These are phyloP conservation scores for Cinnamomum micranthum DNA, from an alignment of 164 flowering plant genomes.

Conservation along the genomic window DNA sequence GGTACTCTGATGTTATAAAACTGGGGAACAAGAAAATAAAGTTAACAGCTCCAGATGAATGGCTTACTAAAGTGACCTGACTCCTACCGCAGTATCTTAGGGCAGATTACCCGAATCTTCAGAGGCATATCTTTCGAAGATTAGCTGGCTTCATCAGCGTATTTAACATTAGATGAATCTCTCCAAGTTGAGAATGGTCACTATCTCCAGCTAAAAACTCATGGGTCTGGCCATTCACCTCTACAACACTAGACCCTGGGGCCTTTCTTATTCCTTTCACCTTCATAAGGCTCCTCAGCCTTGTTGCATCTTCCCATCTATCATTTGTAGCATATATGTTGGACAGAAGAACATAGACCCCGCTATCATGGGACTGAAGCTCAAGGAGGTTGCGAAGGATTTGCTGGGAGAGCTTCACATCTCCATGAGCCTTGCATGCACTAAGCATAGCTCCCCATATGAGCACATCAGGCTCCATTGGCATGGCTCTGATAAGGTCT, in stretches of 20 bases:
- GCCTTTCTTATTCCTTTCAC: constrained; percentile 37
- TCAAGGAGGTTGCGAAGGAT: constrained; percentile 25
- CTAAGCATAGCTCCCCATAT: constrained; percentile 57
- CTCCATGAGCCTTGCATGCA: constrained; percentile 41
- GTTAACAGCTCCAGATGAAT: background rate
- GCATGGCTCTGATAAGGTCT: constrained; percentile 36
- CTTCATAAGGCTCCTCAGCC: constrained; percentile 44
- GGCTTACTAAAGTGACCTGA: background rate
- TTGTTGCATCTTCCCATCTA: constrained; percentile 47
- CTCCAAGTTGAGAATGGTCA: constrained; percentile 34
- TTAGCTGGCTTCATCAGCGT: constrained; percentile 14
- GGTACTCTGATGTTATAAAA: background rate
- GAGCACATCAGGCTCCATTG: constrained; percentile 44
- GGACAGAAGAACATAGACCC: constrained; percentile 47
- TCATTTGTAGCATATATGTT: constrained; percentile 42
- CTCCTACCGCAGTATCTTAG: constrained; percentile 4
- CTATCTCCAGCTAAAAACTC: constrained; percentile 41
- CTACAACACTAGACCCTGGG: constrained; percentile 53
- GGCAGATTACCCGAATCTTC: constrained; percentile 8
- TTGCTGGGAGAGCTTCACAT: constrained; percentile 28
- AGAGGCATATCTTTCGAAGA: too few relatives aligned
- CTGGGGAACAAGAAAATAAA: constrained; percentile 1
- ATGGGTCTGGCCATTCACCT: constrained; percentile 41
- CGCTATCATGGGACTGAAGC: constrained; percentile 41
- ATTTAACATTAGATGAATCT: constrained; percentile 24